phyloP scores from a whole-genome alignment of 768 basidiomycete genomes.

The Xerocomus potaroensis region DNA sequence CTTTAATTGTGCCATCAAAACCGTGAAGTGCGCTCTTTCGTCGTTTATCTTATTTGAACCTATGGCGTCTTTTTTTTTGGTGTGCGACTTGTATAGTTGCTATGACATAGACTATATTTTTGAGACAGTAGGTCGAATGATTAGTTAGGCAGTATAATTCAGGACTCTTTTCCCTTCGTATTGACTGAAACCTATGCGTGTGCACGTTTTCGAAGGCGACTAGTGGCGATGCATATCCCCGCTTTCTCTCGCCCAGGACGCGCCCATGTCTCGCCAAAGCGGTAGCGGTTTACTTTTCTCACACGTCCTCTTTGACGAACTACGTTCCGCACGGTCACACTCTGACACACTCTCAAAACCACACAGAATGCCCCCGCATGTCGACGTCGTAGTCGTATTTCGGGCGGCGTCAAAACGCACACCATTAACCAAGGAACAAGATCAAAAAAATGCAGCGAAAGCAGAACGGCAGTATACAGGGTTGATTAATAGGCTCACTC shows the following conservation, averaged over 20 bases:
- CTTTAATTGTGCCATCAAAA: background rate
- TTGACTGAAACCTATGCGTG: too few relatives aligned
- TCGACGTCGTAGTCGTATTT: conserved; percentile 75
- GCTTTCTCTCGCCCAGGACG: background rate
- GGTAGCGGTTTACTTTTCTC: background rate
- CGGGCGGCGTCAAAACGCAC: conserved; percentile 39
- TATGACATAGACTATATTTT: background rate
- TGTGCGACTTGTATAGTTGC: background rate
- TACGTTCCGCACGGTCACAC: background rate
- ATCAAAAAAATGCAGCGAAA: conserved; percentile 55
- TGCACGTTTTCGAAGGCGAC: too few relatives aligned
- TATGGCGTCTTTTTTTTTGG: background rate
- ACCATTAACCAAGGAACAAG: conserved; percentile 56
- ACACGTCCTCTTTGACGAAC: conserved; percentile 3
- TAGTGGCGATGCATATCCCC: background rate
- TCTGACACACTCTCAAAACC: background rate
- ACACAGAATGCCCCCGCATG: conserved; percentile 45
- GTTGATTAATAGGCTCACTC: conserved; percentile 56
- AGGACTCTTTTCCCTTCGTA: too few relatives aligned
- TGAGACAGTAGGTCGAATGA: background rate
- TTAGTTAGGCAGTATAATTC: too few relatives aligned
- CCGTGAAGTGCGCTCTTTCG: conserved; percentile 4
- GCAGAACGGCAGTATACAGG: conserved; percentile 66
- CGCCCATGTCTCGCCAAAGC: background rate
- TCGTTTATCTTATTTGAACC: background rate